phyloP scores from a whole-genome alignment of 75 land plant species.

The Pinus tabuliformis region DNA sequence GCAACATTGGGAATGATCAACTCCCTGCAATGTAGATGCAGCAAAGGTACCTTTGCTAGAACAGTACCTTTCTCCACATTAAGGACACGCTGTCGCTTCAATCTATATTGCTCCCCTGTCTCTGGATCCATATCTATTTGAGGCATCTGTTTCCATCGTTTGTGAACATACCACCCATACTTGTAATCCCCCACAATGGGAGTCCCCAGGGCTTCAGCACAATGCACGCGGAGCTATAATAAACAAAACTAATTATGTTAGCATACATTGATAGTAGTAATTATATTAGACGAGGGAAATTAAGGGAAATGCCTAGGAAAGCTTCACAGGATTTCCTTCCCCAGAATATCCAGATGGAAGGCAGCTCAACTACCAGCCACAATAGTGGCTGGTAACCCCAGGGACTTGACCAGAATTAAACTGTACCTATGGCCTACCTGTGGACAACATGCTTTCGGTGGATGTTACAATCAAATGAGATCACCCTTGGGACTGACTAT shows the following conservation, averaged over 20 bases:
- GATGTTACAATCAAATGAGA: too few species aligned
- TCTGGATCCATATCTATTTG: constrained; percentile 41
- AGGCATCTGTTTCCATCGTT: constrained; percentile 55
- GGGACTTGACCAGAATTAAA: too few species aligned
- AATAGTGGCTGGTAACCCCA: too few species aligned
- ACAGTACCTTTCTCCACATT: constrained; percentile 69
- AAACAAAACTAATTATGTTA: constrained; percentile 7
- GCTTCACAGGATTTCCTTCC: too few species aligned
- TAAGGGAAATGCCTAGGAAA: too few species aligned
- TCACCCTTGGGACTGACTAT: too few species aligned
- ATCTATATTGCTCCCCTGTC: constrained; percentile 49
- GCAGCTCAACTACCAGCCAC: too few species aligned
- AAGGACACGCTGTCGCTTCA: constrained; percentile 52
- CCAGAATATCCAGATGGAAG: too few species aligned
- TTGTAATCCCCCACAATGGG: constrained; percentile 91
- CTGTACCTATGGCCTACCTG: too few species aligned
- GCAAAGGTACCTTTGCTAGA: constrained; percentile 56
- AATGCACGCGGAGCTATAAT: constrained; percentile 72
- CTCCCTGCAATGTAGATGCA: constrained; percentile 75
- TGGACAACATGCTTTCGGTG: too few species aligned
- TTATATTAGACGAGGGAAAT: too few species aligned
- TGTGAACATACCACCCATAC: constrained; percentile 70
- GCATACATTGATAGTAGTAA: too few species aligned
- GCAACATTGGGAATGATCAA: constrained; percentile 64
- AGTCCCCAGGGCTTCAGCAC: constrained; percentile 72